A percentile compares a stretch with the other conserved stretches of the same genome.
Conservation (phyloP, 2,329 filamentous ascomycete species). For the Cryphonectria japonica region DNA sequence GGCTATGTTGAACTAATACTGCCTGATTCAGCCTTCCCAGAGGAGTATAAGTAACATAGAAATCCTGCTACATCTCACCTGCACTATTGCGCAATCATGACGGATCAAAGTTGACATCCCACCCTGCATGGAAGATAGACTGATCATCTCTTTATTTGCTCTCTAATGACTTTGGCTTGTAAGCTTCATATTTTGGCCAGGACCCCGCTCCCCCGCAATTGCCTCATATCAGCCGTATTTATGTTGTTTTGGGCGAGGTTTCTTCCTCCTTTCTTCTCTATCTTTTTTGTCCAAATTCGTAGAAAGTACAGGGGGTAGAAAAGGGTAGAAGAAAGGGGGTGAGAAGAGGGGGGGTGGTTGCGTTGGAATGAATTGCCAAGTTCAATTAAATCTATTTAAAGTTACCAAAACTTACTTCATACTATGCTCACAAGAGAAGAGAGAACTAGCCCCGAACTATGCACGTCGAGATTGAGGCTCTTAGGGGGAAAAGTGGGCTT, state of each 20-base stretch:
- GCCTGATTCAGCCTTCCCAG: not conserved
- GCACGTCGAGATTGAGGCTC: not conserved
- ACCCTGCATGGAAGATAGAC: not conserved
- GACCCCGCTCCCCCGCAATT: not conserved
- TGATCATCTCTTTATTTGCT: not conserved
- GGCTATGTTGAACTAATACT: not conserved
- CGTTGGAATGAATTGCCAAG: not conserved
- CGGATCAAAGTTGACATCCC: not conserved
- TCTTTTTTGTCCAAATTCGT: not conserved
- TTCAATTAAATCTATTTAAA: not conserved
- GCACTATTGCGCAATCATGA: not conserved
- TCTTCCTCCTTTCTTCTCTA: not conserved
- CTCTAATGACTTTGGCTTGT: not conserved
- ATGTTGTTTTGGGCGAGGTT: not conserved
- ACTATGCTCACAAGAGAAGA: not conserved
- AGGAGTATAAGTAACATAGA: not conserved
- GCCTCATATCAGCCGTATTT: too few species aligned
- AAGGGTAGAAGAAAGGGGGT: not conserved
- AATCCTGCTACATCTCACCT: not conserved
- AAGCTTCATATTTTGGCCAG: not conserved
- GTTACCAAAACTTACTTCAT: not conserved
- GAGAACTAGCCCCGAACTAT: not conserved
- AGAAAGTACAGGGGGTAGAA: too few species aligned
- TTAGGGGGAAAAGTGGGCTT: not conserved
- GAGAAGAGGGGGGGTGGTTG: not conserved